phyloP scores from a whole-genome alignment of 2,329 filamentous ascomycete genomes.

The Cladosporium colombiae region DNA sequence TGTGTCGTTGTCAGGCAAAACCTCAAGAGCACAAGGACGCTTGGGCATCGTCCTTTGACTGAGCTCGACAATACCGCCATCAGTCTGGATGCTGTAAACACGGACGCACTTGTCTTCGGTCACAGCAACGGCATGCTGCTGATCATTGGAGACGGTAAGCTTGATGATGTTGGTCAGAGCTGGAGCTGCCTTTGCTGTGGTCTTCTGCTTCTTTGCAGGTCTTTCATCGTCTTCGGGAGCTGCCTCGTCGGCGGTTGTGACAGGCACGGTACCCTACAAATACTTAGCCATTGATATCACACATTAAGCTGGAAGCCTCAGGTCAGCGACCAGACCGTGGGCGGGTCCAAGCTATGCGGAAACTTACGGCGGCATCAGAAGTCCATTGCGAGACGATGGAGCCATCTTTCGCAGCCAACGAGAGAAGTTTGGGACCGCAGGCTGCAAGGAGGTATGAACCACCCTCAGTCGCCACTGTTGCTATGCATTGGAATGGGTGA shows the following conservation, averaged over 20 bases:
- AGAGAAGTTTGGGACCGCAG: constrained; percentile 70
- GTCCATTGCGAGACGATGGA: constrained; percentile 64
- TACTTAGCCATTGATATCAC: background rate
- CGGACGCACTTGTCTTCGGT: constrained; percentile 91
- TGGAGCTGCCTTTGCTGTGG: constrained; percentile 12
- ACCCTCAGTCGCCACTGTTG: constrained; percentile 25
- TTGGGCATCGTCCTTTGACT: constrained; percentile 87
- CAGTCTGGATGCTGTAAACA: constrained; percentile 69
- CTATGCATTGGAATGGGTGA: constrained; percentile 47
- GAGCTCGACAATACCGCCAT: constrained; percentile 64
- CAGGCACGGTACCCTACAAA: constrained; percentile 11
- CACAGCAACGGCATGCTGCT: constrained; percentile 70
- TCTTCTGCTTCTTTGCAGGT: constrained; percentile 37
- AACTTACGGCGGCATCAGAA: constrained; percentile 32
- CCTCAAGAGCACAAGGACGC: constrained; percentile 73
- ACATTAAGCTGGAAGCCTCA: background rate
- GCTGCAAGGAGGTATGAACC: constrained; percentile 67
- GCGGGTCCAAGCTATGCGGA: constrained; percentile 15
- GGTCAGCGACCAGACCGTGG: constrained; percentile 25
- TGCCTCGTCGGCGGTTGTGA: constrained; percentile 8
- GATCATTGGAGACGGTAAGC: constrained; percentile 63
- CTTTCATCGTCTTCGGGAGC: constrained; percentile 23
- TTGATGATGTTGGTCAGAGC: constrained; percentile 64
- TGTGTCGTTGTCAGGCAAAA: constrained; percentile 68
- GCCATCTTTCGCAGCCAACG: constrained; percentile 62